Percentiles rank a stretch among this genome's conserved stretches.
These are phyloP conservation scores for Fistulifera pelliculosa DNA, from an alignment of 108 stramenopile genomes.

Conservation along the genomic window DNA sequence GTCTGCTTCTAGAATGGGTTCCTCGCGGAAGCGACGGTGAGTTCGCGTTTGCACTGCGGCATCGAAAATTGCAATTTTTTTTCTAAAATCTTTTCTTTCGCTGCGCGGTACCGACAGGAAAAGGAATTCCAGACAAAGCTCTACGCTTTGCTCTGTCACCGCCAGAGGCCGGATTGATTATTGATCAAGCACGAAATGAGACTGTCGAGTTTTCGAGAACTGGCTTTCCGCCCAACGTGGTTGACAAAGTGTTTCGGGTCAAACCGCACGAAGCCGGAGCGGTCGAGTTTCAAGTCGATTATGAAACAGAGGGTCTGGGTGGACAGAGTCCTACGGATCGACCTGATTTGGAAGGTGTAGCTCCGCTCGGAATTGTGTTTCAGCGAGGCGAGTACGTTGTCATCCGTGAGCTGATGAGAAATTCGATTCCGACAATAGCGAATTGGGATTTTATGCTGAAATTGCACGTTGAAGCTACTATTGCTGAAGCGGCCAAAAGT, in stretches of 20 bases:
- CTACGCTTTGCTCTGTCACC: slow-evolving; percentile 36
- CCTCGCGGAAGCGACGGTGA: slow-evolving; percentile 23
- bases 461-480: slow-evolving; percentile 8
- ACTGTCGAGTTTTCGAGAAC: slow-evolving; percentile 31
- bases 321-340: slow-evolving; percentile 25
- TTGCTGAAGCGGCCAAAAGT: background rate
- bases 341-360: slow-evolving; percentile 1
- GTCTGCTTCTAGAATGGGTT: slow-evolving; percentile 40
- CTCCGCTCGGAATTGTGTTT: slow-evolving; percentile 30
- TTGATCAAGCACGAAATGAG: slow-evolving; percentile 33
- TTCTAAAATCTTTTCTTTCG: background rate
- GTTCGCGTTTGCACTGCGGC: no score
- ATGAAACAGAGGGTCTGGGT: slow-evolving; percentile 32
- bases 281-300: slow-evolving; percentile 38
- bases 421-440: slow-evolving; percentile 34
- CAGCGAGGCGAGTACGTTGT: slow-evolving; percentile 55
- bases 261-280: slow-evolving; percentile 38
- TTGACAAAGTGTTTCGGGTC: slow-evolving; percentile 42
- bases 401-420: slow-evolving; percentile 31
- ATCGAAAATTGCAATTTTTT: no score
- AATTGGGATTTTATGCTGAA: slow-evolving; percentile 55
- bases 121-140: slow-evolving; percentile 12
- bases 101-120: background rate
- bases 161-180: slow-evolving; percentile 44
- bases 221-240: background rate